phyloP scores from a whole-genome alignment of 176 grass and related monocot genomes.

The Canna indica region DNA sequence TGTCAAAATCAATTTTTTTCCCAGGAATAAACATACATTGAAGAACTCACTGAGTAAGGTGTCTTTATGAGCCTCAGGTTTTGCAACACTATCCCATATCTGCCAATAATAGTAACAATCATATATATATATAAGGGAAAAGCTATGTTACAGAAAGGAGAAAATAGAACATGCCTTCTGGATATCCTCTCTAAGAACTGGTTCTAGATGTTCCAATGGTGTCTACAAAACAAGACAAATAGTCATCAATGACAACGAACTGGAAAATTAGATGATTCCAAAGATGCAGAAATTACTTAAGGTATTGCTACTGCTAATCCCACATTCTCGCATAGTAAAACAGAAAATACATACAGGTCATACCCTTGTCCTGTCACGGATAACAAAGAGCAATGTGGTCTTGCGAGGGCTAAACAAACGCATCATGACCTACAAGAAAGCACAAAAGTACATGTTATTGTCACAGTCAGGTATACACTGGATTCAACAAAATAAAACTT shows the following conservation, averaged over 20 bases:
- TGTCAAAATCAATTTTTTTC: neutral
- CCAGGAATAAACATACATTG: constrained; percentile 40
- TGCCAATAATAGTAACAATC: constrained; percentile 23
- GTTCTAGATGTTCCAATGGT: constrained; percentile 57
- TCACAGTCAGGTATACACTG: neutral
- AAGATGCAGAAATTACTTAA: neutral
- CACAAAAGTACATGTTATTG: neutral
- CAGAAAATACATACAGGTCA: neutral
- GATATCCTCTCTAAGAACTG: constrained; percentile 75
- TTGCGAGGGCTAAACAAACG: constrained; percentile 16
- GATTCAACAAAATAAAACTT: neutral
- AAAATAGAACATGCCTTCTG: constrained; percentile 31
- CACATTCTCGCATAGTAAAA: neutral
- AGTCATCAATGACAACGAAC: constrained; percentile 13
- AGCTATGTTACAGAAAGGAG: constrained; percentile 12
- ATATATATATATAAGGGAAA: constrained; percentile 3
- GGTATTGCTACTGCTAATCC: neutral
- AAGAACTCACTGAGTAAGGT: constrained; percentile 81
- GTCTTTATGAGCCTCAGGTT: constrained; percentile 73
- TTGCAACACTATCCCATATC: constrained; percentile 83
- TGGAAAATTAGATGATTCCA: neutral
- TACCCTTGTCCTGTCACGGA: constrained; percentile 22
- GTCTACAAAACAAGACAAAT: constrained; percentile 33
- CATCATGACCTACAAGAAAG: constrained; percentile 9
- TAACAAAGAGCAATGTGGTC: constrained; percentile 22